These are phyloP conservation scores for Globomyces sp. DNA, from an alignment of 371 early-diverging fungal genomes.

Conservation along the genomic window DNA sequence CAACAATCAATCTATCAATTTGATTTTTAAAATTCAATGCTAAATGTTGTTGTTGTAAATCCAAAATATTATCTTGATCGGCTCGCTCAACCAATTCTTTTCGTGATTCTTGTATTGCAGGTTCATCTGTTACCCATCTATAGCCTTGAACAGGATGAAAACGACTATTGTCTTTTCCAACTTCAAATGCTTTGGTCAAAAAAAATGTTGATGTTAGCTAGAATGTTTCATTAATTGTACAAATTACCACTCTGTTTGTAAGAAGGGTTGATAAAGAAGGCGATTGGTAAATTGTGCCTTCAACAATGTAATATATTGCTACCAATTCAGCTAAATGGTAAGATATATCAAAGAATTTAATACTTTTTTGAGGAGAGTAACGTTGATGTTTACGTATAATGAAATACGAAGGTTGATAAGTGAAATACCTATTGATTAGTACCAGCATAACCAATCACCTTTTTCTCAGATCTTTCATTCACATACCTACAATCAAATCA, in stretches of 20 bases:
- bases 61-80: too few relatives aligned
- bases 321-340: constrained; percentile 41
- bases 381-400: constrained; percentile 81
- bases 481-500: too few relatives aligned
- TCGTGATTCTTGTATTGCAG: constrained; percentile 3
- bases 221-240: constrained; percentile 2
- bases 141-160: constrained; percentile 16
- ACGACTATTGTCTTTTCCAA: background rate
- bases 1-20: constrained; percentile 8
- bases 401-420: constrained; percentile 70
- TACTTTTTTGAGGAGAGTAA: constrained; percentile 62
- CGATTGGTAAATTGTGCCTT: constrained; percentile 91
- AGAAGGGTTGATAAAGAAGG: constrained; percentile 82
- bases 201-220: constrained; percentile 20
- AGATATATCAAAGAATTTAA: background rate
- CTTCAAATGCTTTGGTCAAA: constrained; percentile 20
- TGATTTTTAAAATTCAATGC: constrained; percentile 3
- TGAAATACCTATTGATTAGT: constrained; percentile 45
- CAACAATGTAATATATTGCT: constrained; percentile 82
- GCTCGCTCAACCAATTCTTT: constrained; percentile 8
- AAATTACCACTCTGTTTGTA: constrained; percentile 74
- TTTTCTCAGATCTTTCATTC: too few relatives aligned
- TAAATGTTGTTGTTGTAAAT: background rate
- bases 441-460: too few relatives aligned
- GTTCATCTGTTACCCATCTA: constrained; percentile 13